These are phyloP conservation scores for Leccinellum rugosiceps DNA, from an alignment of 768 basidiomycete species.

Conservation along the genomic window DNA sequence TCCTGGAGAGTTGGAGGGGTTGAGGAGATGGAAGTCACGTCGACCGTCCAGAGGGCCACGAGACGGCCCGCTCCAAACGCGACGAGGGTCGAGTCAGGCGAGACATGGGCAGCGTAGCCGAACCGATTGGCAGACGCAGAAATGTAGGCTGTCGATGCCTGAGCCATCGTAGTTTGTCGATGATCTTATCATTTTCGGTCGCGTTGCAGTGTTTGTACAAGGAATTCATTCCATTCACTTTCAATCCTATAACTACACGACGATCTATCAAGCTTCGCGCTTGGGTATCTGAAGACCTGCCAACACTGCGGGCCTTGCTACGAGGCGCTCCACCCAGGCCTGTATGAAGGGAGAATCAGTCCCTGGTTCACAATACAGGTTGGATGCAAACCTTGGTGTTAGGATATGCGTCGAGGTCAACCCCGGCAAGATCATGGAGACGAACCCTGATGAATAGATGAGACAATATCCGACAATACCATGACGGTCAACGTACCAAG, in stretches of 20 bases:
- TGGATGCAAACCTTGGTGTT: constrained; percentile 45
- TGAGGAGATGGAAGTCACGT: constrained; percentile 31
- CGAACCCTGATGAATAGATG: constrained; percentile 47
- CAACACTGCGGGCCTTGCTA: constrained; percentile 19
- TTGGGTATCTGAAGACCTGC: constrained; percentile 22
- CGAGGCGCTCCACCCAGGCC: constrained; percentile 32
- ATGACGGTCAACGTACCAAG: constrained; percentile 46
- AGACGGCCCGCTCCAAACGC: constrained; percentile 56
- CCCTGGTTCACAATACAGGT: too few relatives aligned
- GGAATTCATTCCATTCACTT: neutral
- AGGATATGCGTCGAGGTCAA: constrained; percentile 65
- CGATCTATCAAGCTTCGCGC: neutral
- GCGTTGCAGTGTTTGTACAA: constrained; percentile 1
- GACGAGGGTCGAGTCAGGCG: constrained; percentile 35
- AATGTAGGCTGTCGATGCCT: constrained; percentile 37
- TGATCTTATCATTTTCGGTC: constrained; percentile 18
- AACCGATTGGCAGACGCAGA: constrained; percentile 49
- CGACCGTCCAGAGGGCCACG: constrained; percentile 58
- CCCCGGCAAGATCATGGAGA: constrained; percentile 42
- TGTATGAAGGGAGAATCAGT: neutral
- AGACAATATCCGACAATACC: neutral
- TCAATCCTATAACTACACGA: neutral
- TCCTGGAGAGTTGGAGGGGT: too few relatives aligned
- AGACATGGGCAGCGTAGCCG: constrained; percentile 37
- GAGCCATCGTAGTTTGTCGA: constrained; percentile 11